Conservation (phyloP, 1,284 basidiomycete species). For the Ustilago hordei region DNA sequence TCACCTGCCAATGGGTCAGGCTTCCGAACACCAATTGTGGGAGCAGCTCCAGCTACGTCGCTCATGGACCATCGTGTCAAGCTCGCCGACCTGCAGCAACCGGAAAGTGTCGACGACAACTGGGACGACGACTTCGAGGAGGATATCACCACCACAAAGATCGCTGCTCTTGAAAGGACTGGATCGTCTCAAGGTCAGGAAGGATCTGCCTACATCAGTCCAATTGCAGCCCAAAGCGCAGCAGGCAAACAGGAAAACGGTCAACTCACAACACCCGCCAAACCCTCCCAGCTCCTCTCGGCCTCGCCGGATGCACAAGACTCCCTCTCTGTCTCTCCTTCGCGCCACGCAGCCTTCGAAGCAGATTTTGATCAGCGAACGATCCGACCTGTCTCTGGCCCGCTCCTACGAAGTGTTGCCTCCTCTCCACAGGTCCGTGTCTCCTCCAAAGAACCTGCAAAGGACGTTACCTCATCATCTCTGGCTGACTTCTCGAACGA, state of each 20-base stretch:
- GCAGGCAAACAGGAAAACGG: background rate
- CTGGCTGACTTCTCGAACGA: conserved; percentile 32
- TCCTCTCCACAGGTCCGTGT: conserved; percentile 37
- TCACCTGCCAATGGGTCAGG: conserved; percentile 29
- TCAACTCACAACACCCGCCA: background rate
- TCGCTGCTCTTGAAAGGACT: conserved; percentile 75
- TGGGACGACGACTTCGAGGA: conserved; percentile 99
- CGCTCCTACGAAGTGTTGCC: conserved; percentile 32
- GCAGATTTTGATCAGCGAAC: conserved; percentile 71
- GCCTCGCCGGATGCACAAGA: background rate
- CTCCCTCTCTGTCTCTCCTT: conserved; percentile 12
- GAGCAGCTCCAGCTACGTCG: conserved; percentile 52
- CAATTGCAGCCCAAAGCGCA: background rate
- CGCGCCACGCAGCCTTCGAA: conserved; percentile 23
- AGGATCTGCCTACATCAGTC: background rate
- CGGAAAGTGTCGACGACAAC: conserved; percentile 79
- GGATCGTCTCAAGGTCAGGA: conserved; percentile 16
- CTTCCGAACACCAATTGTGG: conserved; percentile 39
- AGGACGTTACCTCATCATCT: conserved; percentile 6
- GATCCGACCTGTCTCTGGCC: conserved; percentile 42
- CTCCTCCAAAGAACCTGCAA: conserved; percentile 6
- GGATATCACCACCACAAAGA: conserved; percentile 85
- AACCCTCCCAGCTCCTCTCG: background rate
- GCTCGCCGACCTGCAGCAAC: conserved; percentile 73
- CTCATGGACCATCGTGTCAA: conserved; percentile 56